A percentile compares a stretch with the other conserved stretches of the same genome.
Conservation (phyloP, 148 eudicot genomes). For the Rhododendron vialii region DNA sequence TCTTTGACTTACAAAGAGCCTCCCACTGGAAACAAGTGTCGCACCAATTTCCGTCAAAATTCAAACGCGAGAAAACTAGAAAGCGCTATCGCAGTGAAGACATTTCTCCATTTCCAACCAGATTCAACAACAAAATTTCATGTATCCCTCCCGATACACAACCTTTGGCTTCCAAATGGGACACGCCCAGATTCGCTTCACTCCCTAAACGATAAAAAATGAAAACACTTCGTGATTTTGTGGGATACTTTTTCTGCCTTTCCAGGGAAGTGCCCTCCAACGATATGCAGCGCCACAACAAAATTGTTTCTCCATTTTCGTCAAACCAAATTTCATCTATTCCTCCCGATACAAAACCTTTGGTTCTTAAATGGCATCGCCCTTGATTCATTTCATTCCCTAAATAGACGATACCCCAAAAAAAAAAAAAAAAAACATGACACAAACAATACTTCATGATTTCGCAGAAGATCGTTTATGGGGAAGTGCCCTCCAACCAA, state of each 20-base stretch:
- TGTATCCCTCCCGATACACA: neutral
- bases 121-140: neutral
- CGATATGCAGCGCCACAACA: neutral
- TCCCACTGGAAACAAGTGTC: neutral
- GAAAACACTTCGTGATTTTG: neutral
- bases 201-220: neutral
- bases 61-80: too few relatives aligned
- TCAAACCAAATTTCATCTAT: neutral
- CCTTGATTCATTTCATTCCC: neutral
- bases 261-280: neutral
- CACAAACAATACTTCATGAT: neutral
- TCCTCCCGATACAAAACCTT: neutral
- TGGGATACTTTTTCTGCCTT: too few relatives aligned
- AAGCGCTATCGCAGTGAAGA: too few relatives aligned
- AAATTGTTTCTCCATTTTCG: neutral
- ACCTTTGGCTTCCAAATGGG: neutral
- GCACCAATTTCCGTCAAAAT: neutral
- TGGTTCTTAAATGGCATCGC: neutral
- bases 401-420: neutral
- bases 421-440: neutral
- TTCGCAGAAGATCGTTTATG: constrained; percentile 15
- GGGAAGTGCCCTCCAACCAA: constrained; percentile 92
- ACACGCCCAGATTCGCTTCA: neutral
- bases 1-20: neutral
- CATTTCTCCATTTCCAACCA: neutral